Percentiles rank a stretch among this genome's conserved stretches.
These are phyloP conservation scores for Neonectria magnoliae DNA, from an alignment of 2,329 filamentous ascomycete species.

Conservation along the genomic window DNA sequence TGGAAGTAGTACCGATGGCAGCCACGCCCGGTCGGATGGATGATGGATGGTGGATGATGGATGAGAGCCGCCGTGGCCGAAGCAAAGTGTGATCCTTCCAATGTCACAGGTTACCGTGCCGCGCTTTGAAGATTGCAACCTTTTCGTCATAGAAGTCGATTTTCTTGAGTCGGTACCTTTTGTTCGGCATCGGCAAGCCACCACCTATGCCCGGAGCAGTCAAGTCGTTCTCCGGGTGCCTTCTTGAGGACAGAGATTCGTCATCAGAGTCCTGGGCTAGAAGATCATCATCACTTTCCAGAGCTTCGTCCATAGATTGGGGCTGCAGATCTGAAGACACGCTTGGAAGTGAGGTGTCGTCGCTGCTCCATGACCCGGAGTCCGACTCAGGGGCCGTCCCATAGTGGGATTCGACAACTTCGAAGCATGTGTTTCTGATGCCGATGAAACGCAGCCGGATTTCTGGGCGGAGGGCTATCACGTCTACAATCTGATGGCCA, in stretches of 20 bases:
- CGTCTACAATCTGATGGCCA: constrained; percentile 25
- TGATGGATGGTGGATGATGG: neutral
- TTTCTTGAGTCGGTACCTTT: constrained; percentile 20
- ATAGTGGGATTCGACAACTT: constrained; percentile 22
- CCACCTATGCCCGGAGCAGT: neutral
- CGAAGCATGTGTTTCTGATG: constrained; percentile 18
- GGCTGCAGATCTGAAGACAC: constrained; percentile 13
- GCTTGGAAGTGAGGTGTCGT: constrained; percentile 9
- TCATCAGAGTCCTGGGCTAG: constrained; percentile 22
- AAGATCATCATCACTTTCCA: constrained; percentile 16
- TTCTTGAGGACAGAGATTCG: constrained; percentile 24
- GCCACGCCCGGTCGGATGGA: neutral
- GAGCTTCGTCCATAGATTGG: constrained; percentile 12
- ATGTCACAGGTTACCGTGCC: constrained; percentile 22
- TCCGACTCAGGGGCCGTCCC: constrained; percentile 13
- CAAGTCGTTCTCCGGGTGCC: constrained; percentile 3
- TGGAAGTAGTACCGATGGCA: neutral
- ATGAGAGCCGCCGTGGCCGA: neutral
- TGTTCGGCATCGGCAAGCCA: constrained; percentile 3
- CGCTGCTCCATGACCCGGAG: constrained; percentile 18
- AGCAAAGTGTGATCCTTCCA: neutral
- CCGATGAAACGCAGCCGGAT: constrained; percentile 20
- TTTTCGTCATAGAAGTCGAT: constrained; percentile 25
- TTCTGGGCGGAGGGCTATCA: constrained; percentile 27
- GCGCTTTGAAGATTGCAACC: constrained; percentile 27